Conservation (phyloP, 768 basidiomycete genomes). For the Baorangia bicolor region DNA sequence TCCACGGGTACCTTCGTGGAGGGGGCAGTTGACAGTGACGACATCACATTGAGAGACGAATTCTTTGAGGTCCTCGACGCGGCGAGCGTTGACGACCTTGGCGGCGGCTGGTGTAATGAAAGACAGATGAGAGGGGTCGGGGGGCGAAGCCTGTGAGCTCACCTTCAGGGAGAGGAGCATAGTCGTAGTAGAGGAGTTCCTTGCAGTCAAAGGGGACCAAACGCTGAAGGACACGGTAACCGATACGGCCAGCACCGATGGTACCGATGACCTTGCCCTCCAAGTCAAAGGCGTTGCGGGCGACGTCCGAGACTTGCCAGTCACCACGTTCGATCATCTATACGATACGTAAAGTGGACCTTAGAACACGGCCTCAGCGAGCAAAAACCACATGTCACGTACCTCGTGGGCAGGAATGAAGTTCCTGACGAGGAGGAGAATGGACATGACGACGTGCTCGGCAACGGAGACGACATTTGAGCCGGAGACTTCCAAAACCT, state of each 20-base stretch:
- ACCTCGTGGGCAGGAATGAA: slow-evolving; percentile 85
- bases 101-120: slow-evolving; percentile 46
- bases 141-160: neutral
- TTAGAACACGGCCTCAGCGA: neutral
- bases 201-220: slow-evolving; percentile 83
- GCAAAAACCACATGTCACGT: slow-evolving; percentile 8
- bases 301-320: slow-evolving; percentile 84
- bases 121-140: neutral
- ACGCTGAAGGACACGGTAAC: slow-evolving; percentile 83
- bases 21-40: slow-evolving; percentile 83
- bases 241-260: slow-evolving; percentile 81
- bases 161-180: slow-evolving; percentile 68
- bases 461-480: slow-evolving; percentile 91
- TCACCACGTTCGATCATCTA: slow-evolving; percentile 82
- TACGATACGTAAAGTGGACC: neutral
- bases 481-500: slow-evolving; percentile 85
- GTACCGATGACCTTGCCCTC: slow-evolving; percentile 92
- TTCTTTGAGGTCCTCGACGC: slow-evolving; percentile 75
- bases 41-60: slow-evolving; percentile 67
- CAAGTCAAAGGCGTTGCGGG: slow-evolving; percentile 82
- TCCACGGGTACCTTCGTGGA: slow-evolving; percentile 81
- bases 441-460: slow-evolving; percentile 89
- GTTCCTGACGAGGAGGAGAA: slow-evolving; percentile 88
- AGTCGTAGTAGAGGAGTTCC: slow-evolving; percentile 89
- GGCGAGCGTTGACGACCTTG: slow-evolving; percentile 64